Evolutionary conservation across 1,284 basidiomycete genomes (phyloP), one percentile per base, ranked within the genome.

Genomic region (Sanghuangporus weigelae): DNA sequence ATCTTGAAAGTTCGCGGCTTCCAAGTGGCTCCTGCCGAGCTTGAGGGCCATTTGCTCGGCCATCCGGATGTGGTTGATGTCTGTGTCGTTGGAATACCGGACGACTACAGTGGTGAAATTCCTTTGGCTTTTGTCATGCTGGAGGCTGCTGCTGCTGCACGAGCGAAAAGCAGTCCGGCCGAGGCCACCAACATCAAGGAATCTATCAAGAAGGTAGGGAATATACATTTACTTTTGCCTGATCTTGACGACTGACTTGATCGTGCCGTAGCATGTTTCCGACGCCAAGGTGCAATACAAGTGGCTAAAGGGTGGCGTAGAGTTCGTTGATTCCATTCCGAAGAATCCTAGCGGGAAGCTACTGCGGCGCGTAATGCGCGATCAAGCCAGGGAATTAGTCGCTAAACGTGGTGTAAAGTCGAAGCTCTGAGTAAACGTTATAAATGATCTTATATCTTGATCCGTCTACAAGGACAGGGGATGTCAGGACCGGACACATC

Each of bases 91-190:
- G 84, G 90, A 2, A 73, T 93, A 2, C 82, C 81, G 0, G 89
- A 95, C 70, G 90, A 93, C 14, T 90, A 86, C 68, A 88, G 83
- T 56, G 92, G 92, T 42, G 92, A 95, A 70, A 69, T 91, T 3
- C 92, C 93, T 0, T 72, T 89, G 53, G 90, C 89, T 0, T 93
- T 84, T 69, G 77, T 93, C n/a, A 84, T 86, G 1, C 78, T 85
- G 8, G 78, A 77, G 59, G 71, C 77, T 2, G 72, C 75, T 5
- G 80, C 83, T 0, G 72, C 73, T 19, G 73, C 74, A 58, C 77
- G 79, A 16, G 73, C 80, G 35, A 69, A 74, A 66, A 54, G 65
- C 23, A 73, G 78, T 65, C 68, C 77, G 5, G 51, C 58, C 0
- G 78, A 76, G 12, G 74, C 69, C 2, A 74, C 75, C n/a, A 72